A percentile compares a stretch with the other conserved stretches of the same genome.
Evolutionary conservation across 495 filamentous ascomycete genomes (phyloP).

Genomic region (Choiromyces venosus): DNA sequence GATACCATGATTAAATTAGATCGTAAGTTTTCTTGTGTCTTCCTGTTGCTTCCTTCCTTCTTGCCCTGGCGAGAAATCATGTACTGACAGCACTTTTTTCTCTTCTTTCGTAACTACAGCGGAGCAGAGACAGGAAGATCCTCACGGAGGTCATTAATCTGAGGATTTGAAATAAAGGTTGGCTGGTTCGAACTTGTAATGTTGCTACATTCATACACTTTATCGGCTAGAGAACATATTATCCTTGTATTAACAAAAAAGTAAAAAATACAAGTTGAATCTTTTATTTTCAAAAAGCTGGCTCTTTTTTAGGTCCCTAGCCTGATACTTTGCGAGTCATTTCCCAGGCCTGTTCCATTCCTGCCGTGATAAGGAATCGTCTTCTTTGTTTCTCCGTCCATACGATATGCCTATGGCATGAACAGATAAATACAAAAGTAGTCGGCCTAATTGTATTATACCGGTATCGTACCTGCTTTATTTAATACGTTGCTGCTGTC

Average conservation of each 20-base stretch:
- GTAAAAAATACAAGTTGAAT: background rate
- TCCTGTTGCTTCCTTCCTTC: background rate
- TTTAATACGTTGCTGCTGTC: too few species aligned
- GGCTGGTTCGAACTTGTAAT: background rate
- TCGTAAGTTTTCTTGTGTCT: constrained; percentile 43
- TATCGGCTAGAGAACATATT: background rate
- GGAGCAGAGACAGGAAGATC: constrained; percentile 39
- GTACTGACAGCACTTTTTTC: background rate
- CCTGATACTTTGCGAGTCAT: too few species aligned
- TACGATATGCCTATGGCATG: too few species aligned
- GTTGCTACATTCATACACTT: background rate
- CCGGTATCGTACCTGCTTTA: too few species aligned
- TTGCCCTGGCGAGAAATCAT: background rate
- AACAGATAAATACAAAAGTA: too few species aligned
- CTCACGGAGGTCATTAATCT: constrained; percentile 32
- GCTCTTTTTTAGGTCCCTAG: too few species aligned
- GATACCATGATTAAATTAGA: constrained; percentile 99
- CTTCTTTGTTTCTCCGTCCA: background rate
- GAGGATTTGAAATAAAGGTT: constrained; percentile 9
- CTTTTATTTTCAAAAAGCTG: background rate
- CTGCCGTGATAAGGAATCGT: too few species aligned
- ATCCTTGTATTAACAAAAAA: background rate
- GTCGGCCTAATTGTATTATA: too few species aligned
- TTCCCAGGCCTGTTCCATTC: too few species aligned
- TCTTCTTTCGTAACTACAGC: constrained; percentile 13